Base-by-base conservation (phyloP, 768 basidiomycete genomes). In the Hypholoma fasciculare region DNA sequence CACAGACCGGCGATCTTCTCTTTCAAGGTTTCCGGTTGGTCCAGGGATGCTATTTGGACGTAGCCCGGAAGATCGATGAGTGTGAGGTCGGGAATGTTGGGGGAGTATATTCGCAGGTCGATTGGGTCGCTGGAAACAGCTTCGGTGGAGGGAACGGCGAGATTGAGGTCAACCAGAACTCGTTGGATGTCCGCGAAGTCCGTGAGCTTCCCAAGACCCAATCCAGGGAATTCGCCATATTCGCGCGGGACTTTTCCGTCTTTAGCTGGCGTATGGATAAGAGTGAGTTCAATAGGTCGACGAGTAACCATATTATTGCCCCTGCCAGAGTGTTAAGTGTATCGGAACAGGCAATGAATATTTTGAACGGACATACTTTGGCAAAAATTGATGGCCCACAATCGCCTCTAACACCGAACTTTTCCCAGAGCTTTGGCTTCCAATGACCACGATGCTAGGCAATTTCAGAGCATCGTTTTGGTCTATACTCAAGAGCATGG, bases 241-340 rank as follows among this genome's bases (percentile, higher is more conserved):
- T 97, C 96, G 40, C 76, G 81, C 19, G 83, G 77, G 5, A 78
- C 72, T 54, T 82, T 75, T 2, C 85, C 82, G 36, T 84, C 76
- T 9, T 72, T 76, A 16, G 82, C 70, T 19, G 94, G 94, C 0
- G 91, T 96, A 68, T 99, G 94, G 57, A 98, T 88, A 49, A 99
- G 87, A 3, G 97, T 99, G 58, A 99, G 85, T 69, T 99, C 97
- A 66, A 99, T 98, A 1, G 97, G 97, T 54, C 97, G 88, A 0
- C 97, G 90, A 2, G 97, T 99, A 36, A 98, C 97, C 97, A 99
- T 99, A 73, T 98, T 98, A 72, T 94, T 90, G 55, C 97, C 97
- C 76, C 96, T 98, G 67, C 5, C 56, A 52, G n/a, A 34, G 44
- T 12, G 39, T 30, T 49, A 16, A 19, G 44, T 48, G 30, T 43